Conservation (phyloP, 345 rosid species). For the Gossypium turneri region DNA sequence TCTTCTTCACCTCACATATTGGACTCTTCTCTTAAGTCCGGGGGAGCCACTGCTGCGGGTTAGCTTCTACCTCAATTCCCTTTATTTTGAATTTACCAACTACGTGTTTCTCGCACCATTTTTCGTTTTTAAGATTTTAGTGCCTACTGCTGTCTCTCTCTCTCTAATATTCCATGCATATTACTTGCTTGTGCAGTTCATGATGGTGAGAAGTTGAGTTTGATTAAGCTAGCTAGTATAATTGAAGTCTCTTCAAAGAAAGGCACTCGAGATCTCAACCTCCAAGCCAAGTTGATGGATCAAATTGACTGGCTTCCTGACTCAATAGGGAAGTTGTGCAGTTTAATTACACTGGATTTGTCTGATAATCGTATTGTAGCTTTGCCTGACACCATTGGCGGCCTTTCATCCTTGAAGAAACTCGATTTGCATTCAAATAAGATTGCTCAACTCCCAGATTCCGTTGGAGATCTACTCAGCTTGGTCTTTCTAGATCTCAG, state of each 20-base stretch:
- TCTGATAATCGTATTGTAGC: conserved; percentile 75
- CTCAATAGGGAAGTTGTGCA: conserved; percentile 77
- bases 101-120: no score
- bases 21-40: conserved; percentile 55
- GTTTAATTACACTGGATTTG: conserved; percentile 63
- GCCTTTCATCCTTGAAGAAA: conserved; percentile 64
- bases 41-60: conserved; percentile 42
- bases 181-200: conserved; percentile 40
- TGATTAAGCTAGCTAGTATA: conserved; percentile 87
- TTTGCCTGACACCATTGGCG: conserved; percentile 66
- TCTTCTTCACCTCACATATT: conserved; percentile 42
- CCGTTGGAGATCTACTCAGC: conserved; percentile 68
- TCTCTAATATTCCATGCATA: not conserved
- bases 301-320: conserved; percentile 94
- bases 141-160: not conserved
- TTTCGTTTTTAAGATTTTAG: not conserved
- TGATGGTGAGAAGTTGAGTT: conserved; percentile 71
- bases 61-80: conserved; percentile 12
- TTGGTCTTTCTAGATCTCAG: conserved; percentile 64
- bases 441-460: conserved; percentile 64
- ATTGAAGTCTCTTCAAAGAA: conserved; percentile 86
- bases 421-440: conserved; percentile 83
- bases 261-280: conserved; percentile 73
- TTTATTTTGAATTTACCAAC: not conserved
- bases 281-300: conserved; percentile 78